Evolutionary conservation across 176 grass and related monocot genomes (phyloP), one percentile per base, ranked within the genome.

Genomic region (Carex littledalei): DNA sequence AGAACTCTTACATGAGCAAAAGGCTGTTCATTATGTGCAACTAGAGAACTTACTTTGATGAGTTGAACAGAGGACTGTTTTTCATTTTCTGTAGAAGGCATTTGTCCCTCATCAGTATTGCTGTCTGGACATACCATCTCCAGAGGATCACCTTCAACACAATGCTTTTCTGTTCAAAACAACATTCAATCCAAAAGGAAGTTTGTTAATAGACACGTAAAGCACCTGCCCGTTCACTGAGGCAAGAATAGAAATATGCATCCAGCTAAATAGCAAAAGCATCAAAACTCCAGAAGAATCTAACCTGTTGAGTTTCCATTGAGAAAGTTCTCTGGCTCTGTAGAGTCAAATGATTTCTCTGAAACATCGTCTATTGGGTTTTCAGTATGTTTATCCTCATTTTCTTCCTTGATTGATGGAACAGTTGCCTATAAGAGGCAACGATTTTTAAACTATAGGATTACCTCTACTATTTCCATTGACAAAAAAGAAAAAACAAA

Each of bases 21-120:
- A 63, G 18, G 60, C 60, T 63, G 60, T 10, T 63, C 60, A 22
- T 22, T 63, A 6, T 63, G 17, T 24, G 60, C 20, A 77, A 77
- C 41, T 54, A 16, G 21, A 54, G 12, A 77, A 54, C 22, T 29
- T 77, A 77, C 72, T 45, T 77, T 55, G 72, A 15, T 53, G 13
- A 14, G 57, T 63, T 81, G 34, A 63, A 63, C 14, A 63, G 79
- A 41, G 15, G 32, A 81, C 29, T 41, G 31, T 22, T 17, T 39
- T 62, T 63, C 57, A 81, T 81, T 63, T n/a, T 81, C 79, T 62
- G 79, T 81, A 6, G 29, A 81, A 41, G 57, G 79, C 31, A 63
- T 41, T 43, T 63, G 54, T 63, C 37, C 79, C 7, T 81, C 59
- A 41, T 63, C 55, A 77, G 21, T 55, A 12, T 55, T 21, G 7